Conservation (phyloP, 441 rosid species). For the Gossypium lobatum region DNA sequence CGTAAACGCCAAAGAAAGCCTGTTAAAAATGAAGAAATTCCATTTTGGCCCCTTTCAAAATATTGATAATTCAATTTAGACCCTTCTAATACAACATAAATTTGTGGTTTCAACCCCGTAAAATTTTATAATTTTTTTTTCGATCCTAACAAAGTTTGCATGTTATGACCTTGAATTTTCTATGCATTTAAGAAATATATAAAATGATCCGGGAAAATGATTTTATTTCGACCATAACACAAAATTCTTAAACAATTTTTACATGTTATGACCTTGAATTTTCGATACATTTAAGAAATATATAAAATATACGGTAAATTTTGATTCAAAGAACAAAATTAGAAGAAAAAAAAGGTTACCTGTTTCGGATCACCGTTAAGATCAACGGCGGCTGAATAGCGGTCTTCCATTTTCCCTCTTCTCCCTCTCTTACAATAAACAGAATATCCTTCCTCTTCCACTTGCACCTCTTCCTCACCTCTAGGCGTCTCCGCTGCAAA, state of each 20-base stretch:
- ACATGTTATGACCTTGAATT: no score
- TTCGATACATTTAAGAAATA: no score
- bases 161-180: no score
- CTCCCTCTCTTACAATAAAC: conserved; percentile 81
- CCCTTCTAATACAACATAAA: no score
- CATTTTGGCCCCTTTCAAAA: background rate
- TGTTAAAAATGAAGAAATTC: conserved; percentile 10
- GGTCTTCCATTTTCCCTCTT: conserved; percentile 81
- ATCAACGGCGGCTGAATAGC: conserved; percentile 44
- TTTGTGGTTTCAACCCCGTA: no score
- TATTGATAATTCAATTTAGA: background rate
- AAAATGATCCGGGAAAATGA: no score
- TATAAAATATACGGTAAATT: background rate
- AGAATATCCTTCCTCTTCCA: conserved; percentile 54
- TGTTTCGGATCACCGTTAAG: conserved; percentile 39
- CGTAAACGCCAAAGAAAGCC: conserved; percentile 78
- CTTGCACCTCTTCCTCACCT: conserved; percentile 29
- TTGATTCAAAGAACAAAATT: background rate
- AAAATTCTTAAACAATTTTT: no score
- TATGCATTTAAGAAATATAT: no score
- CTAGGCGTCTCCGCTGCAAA: conserved; percentile 24
- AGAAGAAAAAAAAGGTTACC: conserved; percentile 25
- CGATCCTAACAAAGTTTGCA: no score
- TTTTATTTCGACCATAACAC: no score
- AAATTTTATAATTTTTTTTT: no score